These are phyloP conservation scores for Quercus lobata DNA, from an alignment of 331 rosid species.

Conservation along the genomic window DNA sequence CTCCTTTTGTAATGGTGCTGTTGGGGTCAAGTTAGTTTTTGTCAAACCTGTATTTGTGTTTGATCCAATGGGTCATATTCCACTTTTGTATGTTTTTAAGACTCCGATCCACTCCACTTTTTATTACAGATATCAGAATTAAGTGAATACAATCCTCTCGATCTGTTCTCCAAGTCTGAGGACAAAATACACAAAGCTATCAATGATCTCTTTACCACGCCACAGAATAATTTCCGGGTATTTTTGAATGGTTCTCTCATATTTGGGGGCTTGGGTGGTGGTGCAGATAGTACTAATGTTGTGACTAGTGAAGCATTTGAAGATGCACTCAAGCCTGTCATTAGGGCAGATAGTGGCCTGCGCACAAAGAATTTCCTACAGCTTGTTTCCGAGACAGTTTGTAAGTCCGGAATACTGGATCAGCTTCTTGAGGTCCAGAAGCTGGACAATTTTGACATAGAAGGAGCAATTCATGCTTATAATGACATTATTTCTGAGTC, in stretches of 20 bases:
- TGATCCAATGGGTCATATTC: slow-evolving; percentile 1
- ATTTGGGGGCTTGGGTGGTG: slow-evolving; percentile 76
- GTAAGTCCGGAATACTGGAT: slow-evolving; percentile 59
- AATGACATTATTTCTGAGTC: slow-evolving; percentile 63
- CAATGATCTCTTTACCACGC: slow-evolving; percentile 68
- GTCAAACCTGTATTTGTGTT: not conserved
- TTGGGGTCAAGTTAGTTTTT: slow-evolving; percentile 6
- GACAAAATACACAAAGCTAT: slow-evolving; percentile 77
- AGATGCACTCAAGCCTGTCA: slow-evolving; percentile 59
- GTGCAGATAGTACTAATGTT: slow-evolving; percentile 48
- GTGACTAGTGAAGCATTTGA: slow-evolving; percentile 59
- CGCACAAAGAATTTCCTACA: slow-evolving; percentile 53
- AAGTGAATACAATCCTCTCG: slow-evolving; percentile 79
- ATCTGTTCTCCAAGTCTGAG: slow-evolving; percentile 80
- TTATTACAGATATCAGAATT: slow-evolving; percentile 53
- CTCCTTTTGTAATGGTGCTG: not conserved
- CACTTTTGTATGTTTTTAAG: slow-evolving; percentile 15
- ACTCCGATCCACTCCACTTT: slow-evolving; percentile 20
- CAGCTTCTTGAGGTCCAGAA: slow-evolving; percentile 73
- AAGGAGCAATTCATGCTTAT: slow-evolving; percentile 90
- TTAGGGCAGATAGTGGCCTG: slow-evolving; percentile 47
- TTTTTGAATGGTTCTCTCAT: slow-evolving; percentile 78
- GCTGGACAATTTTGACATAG: slow-evolving; percentile 79
- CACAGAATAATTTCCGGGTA: slow-evolving; percentile 92
- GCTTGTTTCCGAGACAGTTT: slow-evolving; percentile 60